Base-by-base conservation (phyloP, 2,329 filamentous ascomycete species). In the Alternaria arborescens region DNA sequence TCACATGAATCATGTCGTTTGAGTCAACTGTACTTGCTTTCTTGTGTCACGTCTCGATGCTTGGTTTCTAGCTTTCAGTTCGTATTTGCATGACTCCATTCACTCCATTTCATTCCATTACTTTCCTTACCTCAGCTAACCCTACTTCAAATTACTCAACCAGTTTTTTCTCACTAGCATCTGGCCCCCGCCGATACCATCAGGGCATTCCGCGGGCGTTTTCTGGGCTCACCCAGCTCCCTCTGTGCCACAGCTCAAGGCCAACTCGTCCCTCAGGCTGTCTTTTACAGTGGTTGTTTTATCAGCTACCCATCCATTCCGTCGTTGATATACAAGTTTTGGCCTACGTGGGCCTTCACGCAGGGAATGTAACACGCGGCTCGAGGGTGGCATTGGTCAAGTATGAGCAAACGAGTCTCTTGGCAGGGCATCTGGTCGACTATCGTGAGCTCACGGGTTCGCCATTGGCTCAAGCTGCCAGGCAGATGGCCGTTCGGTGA, bases 351-450 rank as follows among this genome's bases (percentile, higher is more conserved):
- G n/a, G 30, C 43, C 46, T n/a, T 34, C 30, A 24, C 40, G 32
- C 18, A 26, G 34, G 16, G 34, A 11, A 51, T 26, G 48, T 52
- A 43, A 66, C 52, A 41, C 30, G 28, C 55, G 34, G 28, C 38
- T 55, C 40, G 52, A 51, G 41, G 55, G 54, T 50, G 40, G 41
- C 32, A 30, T 50, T 52, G 57, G 43, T 20, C 46, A 34, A 54
- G 52, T 52, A 8, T 30, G 38, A 42, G 58, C 64, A 57, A 67
- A 65, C 62, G 58, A 16, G 18, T 44, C 30, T 24, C 57, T 68
- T 69, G 61, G 60, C 55, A 40, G 59, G 56, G 46, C 54, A 63
- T 54, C 52, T 50, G 50, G 43, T 43, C 42, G 38, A 36, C 36
- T 61, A 54, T 55, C 50, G 47, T 64, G 46, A 61, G 41, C 42